A percentile compares a stretch with the other conserved stretches of the same genome.
phyloP scores from a whole-genome alignment of 192 early-diverging fungal genomes.

The Mortierella alpina region DNA sequence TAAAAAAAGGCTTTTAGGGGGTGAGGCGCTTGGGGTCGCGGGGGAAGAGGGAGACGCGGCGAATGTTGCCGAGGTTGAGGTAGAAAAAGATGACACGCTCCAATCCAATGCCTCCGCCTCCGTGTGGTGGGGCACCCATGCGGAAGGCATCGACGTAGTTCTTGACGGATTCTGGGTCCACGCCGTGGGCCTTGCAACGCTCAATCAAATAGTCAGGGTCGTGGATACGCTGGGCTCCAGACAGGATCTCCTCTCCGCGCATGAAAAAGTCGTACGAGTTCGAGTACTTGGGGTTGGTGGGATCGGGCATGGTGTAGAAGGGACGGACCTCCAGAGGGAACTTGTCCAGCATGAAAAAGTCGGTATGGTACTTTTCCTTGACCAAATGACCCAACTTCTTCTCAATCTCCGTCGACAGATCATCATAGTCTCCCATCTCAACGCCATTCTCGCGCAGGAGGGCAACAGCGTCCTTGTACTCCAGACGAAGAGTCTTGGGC shows the following conservation, averaged over 20 bases:
- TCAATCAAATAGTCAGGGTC: slow-evolving; percentile 84
- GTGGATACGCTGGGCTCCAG: slow-evolving; percentile 98
- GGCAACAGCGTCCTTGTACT: slow-evolving; percentile 90
- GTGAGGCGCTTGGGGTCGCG: slow-evolving; percentile 94
- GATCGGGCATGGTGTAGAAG: slow-evolving; percentile 99
- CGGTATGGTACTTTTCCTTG: slow-evolving; percentile 93
- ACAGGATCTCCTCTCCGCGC: slow-evolving; percentile 98
- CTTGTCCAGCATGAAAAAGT: slow-evolving; percentile 99
- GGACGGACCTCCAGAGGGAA: slow-evolving; percentile 96
- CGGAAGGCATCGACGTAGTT: slow-evolving; percentile 96
- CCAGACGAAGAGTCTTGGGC: slow-evolving; percentile 83
- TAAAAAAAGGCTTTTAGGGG: slow-evolving; percentile 65
- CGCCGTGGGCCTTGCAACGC: slow-evolving; percentile 78
- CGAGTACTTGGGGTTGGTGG: slow-evolving; percentile 86
- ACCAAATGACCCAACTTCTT: slow-evolving; percentile 87
- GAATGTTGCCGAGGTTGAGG: slow-evolving; percentile 94
- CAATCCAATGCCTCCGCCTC: slow-evolving; percentile 95
- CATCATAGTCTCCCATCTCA: slow-evolving; percentile 93
- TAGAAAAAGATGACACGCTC: slow-evolving; percentile 99
- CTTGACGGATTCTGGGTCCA: slow-evolving; percentile 87
- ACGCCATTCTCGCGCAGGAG: slow-evolving; percentile 89
- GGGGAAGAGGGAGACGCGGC: slow-evolving; percentile 92
- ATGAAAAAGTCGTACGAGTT: slow-evolving; percentile 99
- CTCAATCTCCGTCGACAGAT: slow-evolving; percentile 92
- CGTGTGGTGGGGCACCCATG: slow-evolving; percentile 96